These are phyloP conservation scores for Flaveria linearis DNA, from an alignment of 129 eudicot species.

Conservation along the genomic window DNA sequence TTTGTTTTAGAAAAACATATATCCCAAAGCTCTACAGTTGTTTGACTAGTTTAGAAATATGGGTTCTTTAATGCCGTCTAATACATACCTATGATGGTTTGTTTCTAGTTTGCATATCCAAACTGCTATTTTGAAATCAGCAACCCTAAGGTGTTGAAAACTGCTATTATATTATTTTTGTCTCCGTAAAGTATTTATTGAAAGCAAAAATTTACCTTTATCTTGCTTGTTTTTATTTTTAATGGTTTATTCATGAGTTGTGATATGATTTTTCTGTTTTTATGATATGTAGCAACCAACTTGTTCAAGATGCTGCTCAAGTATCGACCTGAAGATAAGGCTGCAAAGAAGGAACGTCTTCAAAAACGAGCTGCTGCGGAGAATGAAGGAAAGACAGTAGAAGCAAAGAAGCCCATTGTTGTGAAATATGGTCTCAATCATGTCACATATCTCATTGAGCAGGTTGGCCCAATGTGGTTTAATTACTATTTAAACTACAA, in stretches of 20 bases:
- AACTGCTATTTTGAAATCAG: not conserved
- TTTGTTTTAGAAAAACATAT: not conserved
- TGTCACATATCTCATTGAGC: constrained; percentile 85
- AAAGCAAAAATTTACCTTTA: no score
- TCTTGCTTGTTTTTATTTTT: not conserved
- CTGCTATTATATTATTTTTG: not conserved
- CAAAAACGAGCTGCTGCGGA: constrained; percentile 76
- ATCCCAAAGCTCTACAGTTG: no score
- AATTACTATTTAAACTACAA: not conserved
- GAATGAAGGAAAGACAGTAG: constrained; percentile 69
- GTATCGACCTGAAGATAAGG: constrained; percentile 88
- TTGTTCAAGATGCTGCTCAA: constrained; percentile 89
- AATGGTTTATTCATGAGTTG: not conserved
- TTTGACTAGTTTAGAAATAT: not conserved
- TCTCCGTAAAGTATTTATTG: not conserved
- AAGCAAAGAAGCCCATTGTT: constrained; percentile 80
- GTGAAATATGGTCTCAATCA: constrained; percentile 90
- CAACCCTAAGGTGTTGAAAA: not conserved
- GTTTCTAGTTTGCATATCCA: no score
- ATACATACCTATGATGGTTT: no score
- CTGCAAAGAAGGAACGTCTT: constrained; percentile 80
- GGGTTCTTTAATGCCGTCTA: not conserved
- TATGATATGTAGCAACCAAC: constrained; percentile 62
- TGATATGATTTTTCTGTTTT: not conserved
- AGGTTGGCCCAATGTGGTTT: constrained; percentile 40